phyloP scores from a whole-genome alignment of 2,329 filamentous ascomycete species.

The Bisporella sp. region DNA sequence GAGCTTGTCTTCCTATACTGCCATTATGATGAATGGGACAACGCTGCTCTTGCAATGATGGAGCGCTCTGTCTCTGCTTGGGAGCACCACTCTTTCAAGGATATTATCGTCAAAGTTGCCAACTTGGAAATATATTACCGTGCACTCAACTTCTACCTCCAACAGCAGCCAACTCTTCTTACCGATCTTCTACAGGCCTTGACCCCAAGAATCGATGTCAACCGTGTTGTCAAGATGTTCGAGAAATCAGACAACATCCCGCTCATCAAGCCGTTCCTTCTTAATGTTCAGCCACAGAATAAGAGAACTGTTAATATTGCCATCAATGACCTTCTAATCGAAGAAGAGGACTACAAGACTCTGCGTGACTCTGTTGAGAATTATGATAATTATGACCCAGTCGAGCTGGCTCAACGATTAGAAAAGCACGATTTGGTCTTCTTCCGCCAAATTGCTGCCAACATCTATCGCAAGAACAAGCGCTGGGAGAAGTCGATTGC shows the following conservation, averaged over 20 bases:
- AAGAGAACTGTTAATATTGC: constrained; percentile 97
- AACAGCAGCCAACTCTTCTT: constrained; percentile 90
- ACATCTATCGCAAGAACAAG: constrained; percentile 99
- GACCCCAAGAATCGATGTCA: constrained; percentile 92
- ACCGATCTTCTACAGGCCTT: constrained; percentile 92
- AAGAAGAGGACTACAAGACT: constrained; percentile 99
- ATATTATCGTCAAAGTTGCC: constrained; percentile 94
- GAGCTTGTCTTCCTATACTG: constrained; percentile 97
- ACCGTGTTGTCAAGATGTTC: constrained; percentile 98
- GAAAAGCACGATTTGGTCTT: constrained; percentile 98
- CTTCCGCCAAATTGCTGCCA: constrained; percentile 97
- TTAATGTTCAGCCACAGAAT: constrained; percentile 94
- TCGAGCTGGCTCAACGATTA: constrained; percentile 82
- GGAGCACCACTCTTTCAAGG: constrained; percentile 99
- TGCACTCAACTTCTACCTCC: constrained; percentile 91
- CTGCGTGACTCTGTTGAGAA: constrained; percentile 95
- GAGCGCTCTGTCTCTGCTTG: constrained; percentile 95
- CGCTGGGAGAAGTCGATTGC: constrained; percentile 99
- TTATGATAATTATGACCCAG: constrained; percentile 97
- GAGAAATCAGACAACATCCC: constrained; percentile 97
- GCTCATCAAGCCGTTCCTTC: constrained; percentile 95
- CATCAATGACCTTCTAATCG: constrained; percentile 94
- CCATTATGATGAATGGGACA: constrained; percentile 98
- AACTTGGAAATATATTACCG: constrained; percentile 99
- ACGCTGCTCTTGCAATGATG: constrained; percentile 94